Evolutionary conservation across 225 moss, liverwort and hornwort genomes (phyloP).

Genomic region (Asterella californica): DNA sequence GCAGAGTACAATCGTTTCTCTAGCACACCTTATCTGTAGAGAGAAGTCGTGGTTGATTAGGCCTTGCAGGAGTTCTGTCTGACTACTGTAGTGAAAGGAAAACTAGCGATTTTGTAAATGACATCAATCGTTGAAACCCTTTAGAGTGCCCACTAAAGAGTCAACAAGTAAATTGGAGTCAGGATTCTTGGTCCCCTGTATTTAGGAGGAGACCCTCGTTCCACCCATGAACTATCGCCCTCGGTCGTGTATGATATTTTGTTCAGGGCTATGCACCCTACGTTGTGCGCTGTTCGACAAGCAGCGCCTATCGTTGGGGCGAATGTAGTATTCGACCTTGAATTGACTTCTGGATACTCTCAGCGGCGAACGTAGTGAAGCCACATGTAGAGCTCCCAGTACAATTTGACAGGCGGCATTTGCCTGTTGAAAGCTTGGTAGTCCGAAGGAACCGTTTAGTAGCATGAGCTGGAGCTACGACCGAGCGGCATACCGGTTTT

Average conservation of each 20-base stretch:
- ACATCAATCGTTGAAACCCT: conserved; percentile 17
- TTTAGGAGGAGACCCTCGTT: background rate
- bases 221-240: background rate
- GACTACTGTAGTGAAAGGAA: conserved; percentile 9
- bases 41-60: conserved; percentile 10
- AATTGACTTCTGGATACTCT: background rate
- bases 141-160: conserved; percentile 16
- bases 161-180: conserved; percentile 10
- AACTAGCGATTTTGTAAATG: conserved; percentile 24
- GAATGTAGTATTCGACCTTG: background rate
- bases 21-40: conserved; percentile 3
- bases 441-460: background rate
- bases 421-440: background rate
- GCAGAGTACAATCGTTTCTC: conserved; percentile 10
- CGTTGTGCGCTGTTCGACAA: background rate
- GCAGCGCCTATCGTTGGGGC: background rate
- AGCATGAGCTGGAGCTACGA: background rate
- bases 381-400: background rate
- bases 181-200: conserved; percentile 7
- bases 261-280: background rate
- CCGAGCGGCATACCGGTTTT: background rate
- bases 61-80: background rate
- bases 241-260: conserved; percentile 7
- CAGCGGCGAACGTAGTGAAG: background rate
- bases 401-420: background rate